These are phyloP conservation scores for Backusella morwellensis DNA, from an alignment of 192 early-diverging fungal genomes.

Conservation along the genomic window DNA sequence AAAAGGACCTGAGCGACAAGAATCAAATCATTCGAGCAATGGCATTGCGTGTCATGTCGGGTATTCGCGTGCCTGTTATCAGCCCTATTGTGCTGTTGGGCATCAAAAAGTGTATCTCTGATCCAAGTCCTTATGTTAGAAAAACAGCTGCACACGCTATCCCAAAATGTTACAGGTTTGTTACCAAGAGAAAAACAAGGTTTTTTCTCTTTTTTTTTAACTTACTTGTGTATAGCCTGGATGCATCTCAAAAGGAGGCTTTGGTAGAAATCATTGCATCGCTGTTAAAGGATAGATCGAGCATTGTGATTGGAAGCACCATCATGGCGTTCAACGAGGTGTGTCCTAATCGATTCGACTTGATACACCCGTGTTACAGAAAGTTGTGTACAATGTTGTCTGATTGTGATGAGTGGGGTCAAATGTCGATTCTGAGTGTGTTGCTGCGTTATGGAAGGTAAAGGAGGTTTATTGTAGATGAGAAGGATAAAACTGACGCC, in stretches of 20 bases:
- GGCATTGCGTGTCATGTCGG: conserved; percentile 94
- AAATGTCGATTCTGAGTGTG: conserved; percentile 79
- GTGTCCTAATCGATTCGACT: conserved; percentile 80
- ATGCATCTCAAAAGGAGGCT: conserved; percentile 70
- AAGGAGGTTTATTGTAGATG: neutral
- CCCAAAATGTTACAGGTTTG: conserved; percentile 78
- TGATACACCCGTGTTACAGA: conserved; percentile 88
- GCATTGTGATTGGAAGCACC: conserved; percentile 85
- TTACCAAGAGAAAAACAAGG: neutral
- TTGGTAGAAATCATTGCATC: conserved; percentile 73
- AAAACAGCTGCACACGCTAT: conserved; percentile 91
- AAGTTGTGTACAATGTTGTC: conserved; percentile 83
- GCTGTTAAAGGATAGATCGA: conserved; percentile 81
- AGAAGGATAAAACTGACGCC: neutral
- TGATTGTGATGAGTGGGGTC: conserved; percentile 96
- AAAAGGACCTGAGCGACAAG: conserved; percentile 90
- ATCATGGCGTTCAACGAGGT: conserved; percentile 83
- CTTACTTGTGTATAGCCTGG: conserved; percentile 52
- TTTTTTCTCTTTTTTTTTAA: conserved; percentile 9
- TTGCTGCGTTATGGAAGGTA: conserved; percentile 77
- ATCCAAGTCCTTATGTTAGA: conserved; percentile 90
- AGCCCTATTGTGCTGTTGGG: conserved; percentile 89
- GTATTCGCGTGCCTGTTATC: conserved; percentile 91
- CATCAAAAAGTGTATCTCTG: conserved; percentile 82
- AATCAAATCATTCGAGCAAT: conserved; percentile 94